phyloP scores from a whole-genome alignment of 768 basidiomycete species.

The Leccinellum luteum region DNA sequence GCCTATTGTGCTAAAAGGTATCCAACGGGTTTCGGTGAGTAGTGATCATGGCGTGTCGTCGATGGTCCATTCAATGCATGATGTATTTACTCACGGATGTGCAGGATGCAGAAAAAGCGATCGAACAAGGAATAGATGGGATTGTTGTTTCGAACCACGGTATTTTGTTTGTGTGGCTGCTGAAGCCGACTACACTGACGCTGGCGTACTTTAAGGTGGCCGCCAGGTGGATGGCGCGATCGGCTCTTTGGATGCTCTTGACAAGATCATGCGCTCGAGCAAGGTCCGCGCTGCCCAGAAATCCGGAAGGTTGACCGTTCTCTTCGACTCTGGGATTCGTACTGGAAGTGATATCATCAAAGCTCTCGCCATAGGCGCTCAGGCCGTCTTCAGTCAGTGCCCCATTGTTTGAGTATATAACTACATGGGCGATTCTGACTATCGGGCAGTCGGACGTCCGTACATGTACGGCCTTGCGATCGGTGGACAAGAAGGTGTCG shows the following conservation, averaged over 20 bases:
- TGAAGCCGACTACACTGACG: background rate
- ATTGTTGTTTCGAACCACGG: conserved; percentile 48
- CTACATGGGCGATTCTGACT: background rate
- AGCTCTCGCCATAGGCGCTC: conserved; percentile 83
- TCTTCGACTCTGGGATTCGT: conserved; percentile 74
- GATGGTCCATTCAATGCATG: background rate
- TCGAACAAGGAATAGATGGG: conserved; percentile 41
- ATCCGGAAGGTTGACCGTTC: conserved; percentile 61
- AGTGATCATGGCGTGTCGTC: background rate
- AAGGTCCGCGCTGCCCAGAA: conserved; percentile 57
- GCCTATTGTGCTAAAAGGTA: conserved; percentile 74
- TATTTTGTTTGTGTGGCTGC: background rate
- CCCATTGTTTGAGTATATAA: background rate
- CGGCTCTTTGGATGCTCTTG: conserved; percentile 70
- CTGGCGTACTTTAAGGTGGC: conserved; percentile 45
- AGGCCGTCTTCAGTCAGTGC: conserved; percentile 70
- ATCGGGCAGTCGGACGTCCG: conserved; percentile 60
- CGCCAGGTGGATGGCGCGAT: conserved; percentile 81
- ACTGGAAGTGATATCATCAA: conserved; percentile 83
- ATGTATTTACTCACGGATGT: background rate
- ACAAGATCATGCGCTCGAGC: conserved; percentile 61
- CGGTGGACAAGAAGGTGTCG: conserved; percentile 70
- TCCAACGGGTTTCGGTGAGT: conserved; percentile 59
- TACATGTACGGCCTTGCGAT: conserved; percentile 71
- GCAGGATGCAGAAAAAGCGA: conserved; percentile 51